Conservation (phyloP, 305 asterid species). For the Fraxinus xanthoxyloides region DNA sequence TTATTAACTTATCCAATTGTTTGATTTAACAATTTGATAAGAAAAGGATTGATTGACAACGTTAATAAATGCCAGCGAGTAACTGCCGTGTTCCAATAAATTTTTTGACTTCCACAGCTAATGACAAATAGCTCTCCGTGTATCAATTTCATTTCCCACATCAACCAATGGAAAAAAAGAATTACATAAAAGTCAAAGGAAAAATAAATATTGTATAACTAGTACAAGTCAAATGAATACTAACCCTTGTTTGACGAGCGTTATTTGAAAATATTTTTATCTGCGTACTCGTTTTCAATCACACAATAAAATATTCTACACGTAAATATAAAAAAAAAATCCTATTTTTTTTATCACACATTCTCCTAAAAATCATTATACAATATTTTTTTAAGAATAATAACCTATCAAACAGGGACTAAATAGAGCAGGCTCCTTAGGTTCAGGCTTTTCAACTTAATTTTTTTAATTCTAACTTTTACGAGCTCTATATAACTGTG, state of each 20-base stretch:
- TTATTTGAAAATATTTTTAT: too few relatives aligned
- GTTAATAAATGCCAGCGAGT: background rate
- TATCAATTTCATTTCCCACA: background rate
- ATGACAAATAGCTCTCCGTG: background rate
- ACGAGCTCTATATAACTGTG: background rate
- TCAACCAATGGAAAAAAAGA: background rate
- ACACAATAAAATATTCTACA: too few relatives aligned
- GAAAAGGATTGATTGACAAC: background rate
- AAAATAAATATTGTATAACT: too few relatives aligned
- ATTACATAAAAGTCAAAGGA: too few relatives aligned
- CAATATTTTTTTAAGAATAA: too few relatives aligned
- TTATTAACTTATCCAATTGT: background rate
- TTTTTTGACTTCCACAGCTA: background rate
- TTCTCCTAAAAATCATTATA: too few relatives aligned
- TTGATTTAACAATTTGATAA: background rate
- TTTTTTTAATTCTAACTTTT: background rate
- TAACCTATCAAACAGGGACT: background rate
- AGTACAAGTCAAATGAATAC: too few relatives aligned
- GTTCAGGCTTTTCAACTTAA: background rate
- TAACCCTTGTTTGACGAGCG: too few relatives aligned
- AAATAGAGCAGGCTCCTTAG: background rate
- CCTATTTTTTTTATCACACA: too few relatives aligned
- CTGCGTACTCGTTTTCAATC: too few relatives aligned
- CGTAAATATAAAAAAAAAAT: too few relatives aligned
- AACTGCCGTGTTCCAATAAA: background rate